A percentile compares a stretch with the other conserved stretches of the same genome.
phyloP scores from a whole-genome alignment of 768 basidiomycete species.

The Tylopilus vinaceipallidus region DNA sequence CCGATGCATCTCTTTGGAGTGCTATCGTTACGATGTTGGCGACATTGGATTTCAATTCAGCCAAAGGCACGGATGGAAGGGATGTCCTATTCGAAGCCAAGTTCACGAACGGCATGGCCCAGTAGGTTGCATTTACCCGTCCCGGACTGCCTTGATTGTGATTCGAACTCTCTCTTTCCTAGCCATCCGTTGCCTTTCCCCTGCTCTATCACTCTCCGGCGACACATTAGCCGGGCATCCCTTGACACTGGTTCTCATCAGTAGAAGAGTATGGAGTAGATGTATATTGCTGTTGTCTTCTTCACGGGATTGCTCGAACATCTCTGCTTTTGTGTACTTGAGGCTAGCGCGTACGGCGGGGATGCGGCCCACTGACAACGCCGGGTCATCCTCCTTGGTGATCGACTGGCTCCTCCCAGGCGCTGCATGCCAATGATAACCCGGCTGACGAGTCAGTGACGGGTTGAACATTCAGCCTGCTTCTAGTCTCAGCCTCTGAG shows the following conservation, averaged over 20 bases:
- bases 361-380: conserved; percentile 3
- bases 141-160: background rate
- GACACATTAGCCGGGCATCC: conserved; percentile 3
- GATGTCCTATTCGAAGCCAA: conserved; percentile 5
- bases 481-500: too few species aligned
- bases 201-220: conserved; percentile 11
- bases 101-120: conserved; percentile 4
- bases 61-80: conserved; percentile 8
- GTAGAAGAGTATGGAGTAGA: background rate
- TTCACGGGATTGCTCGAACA: conserved; percentile 4
- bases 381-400: too few species aligned
- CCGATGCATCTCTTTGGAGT: conserved; percentile 5
- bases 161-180: background rate
- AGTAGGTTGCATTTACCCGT: conserved; percentile 1
- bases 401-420: too few species aligned
- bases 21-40: conserved; percentile 21
- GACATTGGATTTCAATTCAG: conserved; percentile 15
- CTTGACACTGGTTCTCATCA: conserved; percentile 3
- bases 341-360: conserved; percentile 1
- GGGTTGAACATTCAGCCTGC: too few species aligned
- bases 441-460: too few species aligned
- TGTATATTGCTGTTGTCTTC: conserved; percentile 8
- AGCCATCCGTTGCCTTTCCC: conserved; percentile 16
- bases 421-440: too few species aligned
- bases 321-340: background rate